Percentiles rank a stretch among this genome's conserved stretches.
phyloP scores from a whole-genome alignment of 495 filamentous ascomycete genomes.

The Physcia stellaris region DNA sequence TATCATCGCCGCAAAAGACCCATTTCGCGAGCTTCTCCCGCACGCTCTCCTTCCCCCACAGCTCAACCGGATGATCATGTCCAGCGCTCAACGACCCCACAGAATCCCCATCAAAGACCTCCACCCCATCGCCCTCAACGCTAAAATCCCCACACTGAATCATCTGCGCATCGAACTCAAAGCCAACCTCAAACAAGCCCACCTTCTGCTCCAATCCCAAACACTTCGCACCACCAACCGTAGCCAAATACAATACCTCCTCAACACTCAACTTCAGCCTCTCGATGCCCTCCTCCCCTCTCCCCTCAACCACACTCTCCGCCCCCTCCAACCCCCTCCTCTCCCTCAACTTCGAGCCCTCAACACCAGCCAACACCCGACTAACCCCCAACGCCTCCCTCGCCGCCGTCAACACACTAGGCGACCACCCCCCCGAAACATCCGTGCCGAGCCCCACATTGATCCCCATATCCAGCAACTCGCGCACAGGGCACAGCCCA shows the following conservation, averaged over 20 bases:
- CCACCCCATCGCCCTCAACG: conserved; percentile 4
- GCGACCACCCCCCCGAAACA: conserved; percentile 71
- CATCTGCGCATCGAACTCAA: conserved; percentile 80
- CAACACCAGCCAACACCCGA: conserved; percentile 43
- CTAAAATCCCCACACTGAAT: conserved; percentile 23
- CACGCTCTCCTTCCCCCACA: conserved; percentile 79
- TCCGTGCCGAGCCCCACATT: conserved; percentile 80
- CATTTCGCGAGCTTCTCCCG: conserved; percentile 71
- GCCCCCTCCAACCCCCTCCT: conserved; percentile 4
- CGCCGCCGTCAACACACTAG: conserved; percentile 64
- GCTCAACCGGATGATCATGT: conserved; percentile 45
- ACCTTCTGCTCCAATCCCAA: conserved; percentile 55
- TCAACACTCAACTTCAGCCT: conserved; percentile 55
- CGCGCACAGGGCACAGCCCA: conserved; percentile 58
- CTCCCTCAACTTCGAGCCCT: conserved; percentile 10
- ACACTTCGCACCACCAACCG: conserved; percentile 64
- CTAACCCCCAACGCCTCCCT: conserved; percentile 65
- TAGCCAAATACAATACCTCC: conserved; percentile 79
- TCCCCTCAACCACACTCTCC: not conserved
- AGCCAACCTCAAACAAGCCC: conserved; percentile 71
- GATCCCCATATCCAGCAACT: conserved; percentile 59
- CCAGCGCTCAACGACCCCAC: conserved; percentile 65
- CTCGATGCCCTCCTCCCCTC: conserved; percentile 10
- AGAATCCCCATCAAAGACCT: conserved; percentile 3
- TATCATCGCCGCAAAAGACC: conserved; percentile 76